A percentile compares a stretch with the other conserved stretches of the same genome.
phyloP scores from a whole-genome alignment of 164 flowering plant genomes.

The Cinnamomum micranthum region DNA sequence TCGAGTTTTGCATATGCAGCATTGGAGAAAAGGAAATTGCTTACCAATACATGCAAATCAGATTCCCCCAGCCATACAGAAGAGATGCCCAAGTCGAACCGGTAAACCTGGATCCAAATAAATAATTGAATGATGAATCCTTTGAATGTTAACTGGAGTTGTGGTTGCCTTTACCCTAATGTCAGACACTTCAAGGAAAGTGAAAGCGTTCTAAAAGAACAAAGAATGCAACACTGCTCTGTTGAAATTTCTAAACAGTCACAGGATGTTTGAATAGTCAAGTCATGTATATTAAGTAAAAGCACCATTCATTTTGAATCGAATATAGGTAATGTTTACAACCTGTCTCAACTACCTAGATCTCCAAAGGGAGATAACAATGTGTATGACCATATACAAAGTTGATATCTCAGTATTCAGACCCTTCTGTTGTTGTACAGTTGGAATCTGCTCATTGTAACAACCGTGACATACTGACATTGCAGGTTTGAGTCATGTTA shows the following conservation, averaged over 20 bases:
- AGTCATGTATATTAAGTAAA: background rate
- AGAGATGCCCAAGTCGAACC: conserved; percentile 85
- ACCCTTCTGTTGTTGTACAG: too few species aligned
- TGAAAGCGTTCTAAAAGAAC: background rate
- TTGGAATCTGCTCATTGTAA: too few species aligned
- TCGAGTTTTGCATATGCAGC: background rate
- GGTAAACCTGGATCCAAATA: conserved; percentile 59
- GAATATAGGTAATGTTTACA: background rate
- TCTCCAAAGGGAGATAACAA: too few species aligned
- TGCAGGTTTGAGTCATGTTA: too few species aligned
- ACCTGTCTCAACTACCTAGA: background rate
- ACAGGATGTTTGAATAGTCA: background rate
- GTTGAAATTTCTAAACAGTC: too few species aligned
- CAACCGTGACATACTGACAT: too few species aligned
- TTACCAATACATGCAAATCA: conserved; percentile 72
- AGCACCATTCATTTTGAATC: background rate
- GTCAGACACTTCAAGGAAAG: background rate
- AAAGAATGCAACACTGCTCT: too few species aligned
- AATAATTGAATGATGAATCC: background rate
- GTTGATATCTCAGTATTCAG: too few species aligned
- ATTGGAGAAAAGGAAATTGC: background rate
- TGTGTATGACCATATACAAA: too few species aligned
- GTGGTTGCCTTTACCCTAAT: background rate
- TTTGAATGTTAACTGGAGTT: conserved; percentile 1
- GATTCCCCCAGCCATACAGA: conserved; percentile 85